Conservation (phyloP, 2,329 filamentous ascomycete species). For the Tricladium varicosporioides region DNA sequence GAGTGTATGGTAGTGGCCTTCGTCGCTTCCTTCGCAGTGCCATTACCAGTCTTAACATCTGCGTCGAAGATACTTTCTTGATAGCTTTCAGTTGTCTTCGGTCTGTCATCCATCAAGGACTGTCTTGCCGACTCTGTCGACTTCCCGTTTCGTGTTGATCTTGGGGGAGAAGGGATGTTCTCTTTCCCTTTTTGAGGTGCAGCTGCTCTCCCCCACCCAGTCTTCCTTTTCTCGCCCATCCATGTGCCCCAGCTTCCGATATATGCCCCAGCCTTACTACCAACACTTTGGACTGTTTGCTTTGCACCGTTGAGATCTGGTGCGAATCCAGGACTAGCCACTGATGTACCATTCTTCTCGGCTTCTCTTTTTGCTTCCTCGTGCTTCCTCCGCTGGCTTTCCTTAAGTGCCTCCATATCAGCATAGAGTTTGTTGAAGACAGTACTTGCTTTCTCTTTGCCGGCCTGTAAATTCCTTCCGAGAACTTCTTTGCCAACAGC, state of each 20-base stretch:
- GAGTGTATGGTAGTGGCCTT: background rate
- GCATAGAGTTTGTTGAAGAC: conserved; percentile 87
- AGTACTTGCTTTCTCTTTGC: conserved; percentile 81
- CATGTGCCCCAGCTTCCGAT: conserved; percentile 68
- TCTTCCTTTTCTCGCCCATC: conserved; percentile 73
- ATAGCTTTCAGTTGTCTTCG: conserved; percentile 29
- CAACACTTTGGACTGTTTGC: conserved; percentile 47
- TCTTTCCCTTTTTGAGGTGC: conserved; percentile 21
- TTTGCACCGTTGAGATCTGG: conserved; percentile 44
- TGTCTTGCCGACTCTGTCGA: conserved; percentile 1
- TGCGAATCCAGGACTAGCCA: conserved; percentile 19
- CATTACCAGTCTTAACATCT: conserved; percentile 14
- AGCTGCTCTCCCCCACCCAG: conserved; percentile 29
- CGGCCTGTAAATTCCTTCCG: conserved; percentile 84
- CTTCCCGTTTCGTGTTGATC: conserved; percentile 12
- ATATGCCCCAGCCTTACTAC: conserved; percentile 59
- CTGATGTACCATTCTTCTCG: conserved; percentile 21
- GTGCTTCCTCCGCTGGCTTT: conserved; percentile 64
- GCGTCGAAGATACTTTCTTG: conserved; percentile 35
- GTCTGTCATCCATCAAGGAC: conserved; percentile 18
- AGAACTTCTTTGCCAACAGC: conserved; percentile 80
- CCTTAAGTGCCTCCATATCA: conserved; percentile 80
- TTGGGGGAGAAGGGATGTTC: conserved; percentile 5
- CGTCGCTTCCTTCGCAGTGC: background rate
- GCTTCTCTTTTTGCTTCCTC: conserved; percentile 49